Evolutionary conservation across 1,284 basidiomycete genomes (phyloP).

Genomic region (Phaffia rhodozyma): DNA sequence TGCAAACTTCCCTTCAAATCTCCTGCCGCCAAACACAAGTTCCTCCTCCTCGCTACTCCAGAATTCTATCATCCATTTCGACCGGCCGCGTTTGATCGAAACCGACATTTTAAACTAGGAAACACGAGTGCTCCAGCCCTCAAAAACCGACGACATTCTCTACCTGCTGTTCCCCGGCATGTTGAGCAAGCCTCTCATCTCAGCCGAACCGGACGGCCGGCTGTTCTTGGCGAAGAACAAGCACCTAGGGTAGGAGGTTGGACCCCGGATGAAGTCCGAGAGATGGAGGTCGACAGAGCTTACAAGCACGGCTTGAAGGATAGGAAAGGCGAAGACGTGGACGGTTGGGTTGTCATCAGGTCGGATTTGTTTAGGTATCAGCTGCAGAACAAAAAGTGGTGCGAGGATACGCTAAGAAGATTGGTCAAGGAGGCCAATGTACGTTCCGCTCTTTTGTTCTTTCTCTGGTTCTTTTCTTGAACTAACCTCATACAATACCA

Average conservation of each 20-base stretch:
- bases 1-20: conserved; percentile 8
- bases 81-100: neutral
- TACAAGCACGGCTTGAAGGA: neutral
- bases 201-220: neutral
- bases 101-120: neutral
- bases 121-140: neutral
- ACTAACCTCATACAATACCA: too few relatives aligned
- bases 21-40: conserved; percentile 16
- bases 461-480: neutral
- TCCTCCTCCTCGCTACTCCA: conserved; percentile 15
- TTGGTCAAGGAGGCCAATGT: conserved; percentile 16
- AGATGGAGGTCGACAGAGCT: neutral
- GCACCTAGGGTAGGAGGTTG: conserved; percentile 10
- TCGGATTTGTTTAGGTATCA: conserved; percentile 14
- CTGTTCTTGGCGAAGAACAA: neutral
- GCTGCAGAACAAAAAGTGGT: conserved; percentile 20
- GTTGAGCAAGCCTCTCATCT: too few relatives aligned
- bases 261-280: neutral
- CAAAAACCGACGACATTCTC: neutral
- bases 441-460: neutral
- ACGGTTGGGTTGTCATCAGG: conserved; percentile 16
- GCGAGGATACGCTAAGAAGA: conserved; percentile 11
- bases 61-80: conserved; percentile 18
- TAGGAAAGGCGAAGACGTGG: conserved; percentile 10
- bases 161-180: neutral